Base-by-base conservation (phyloP, 176 grass and related monocot species). In the Bonia amplexicaulis region DNA sequence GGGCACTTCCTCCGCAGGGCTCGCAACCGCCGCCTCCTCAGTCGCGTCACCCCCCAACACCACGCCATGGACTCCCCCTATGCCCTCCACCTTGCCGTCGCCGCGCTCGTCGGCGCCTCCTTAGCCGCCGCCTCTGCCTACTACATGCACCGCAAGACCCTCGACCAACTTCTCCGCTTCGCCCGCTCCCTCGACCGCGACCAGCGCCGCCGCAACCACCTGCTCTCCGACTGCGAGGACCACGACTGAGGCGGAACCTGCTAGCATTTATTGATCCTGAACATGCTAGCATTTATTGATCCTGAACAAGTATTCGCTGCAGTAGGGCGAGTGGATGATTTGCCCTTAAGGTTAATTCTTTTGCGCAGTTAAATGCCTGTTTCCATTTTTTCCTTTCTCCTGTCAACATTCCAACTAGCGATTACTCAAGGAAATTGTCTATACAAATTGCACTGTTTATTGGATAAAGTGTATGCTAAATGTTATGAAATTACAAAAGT, bases 141-240 rank as follows among this genome's bases (percentile, higher is more conserved):
- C 85, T 97, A 95, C 89, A 87, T 95, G 92, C 95, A 97, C 73
- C 87, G 91, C 65, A 95, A 91, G 81, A 92, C 93, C 72, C 89
- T 97, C 59, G 81, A 88, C 58, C 91, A 93, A 59, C 82, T 97
- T 29, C 91, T 95, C 79, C 87, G 92, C 79, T 92, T 97, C 71
- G 89, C 95, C 53, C 95, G 85, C 74, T 75, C 93, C 70, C 54
- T 90, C 73, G 93, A 95, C 79, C 84, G 83, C 58, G 87, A 94
- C 19, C 88, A 84, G 27, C 91, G 64, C 77, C 68, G 82, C 79
- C 75, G 69, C 52, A 37, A 49, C 46, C 71, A 35, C 89, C 80
- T 67, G 0, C 67, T 41, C 58, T 33, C 66, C 27, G 87, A 79
- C 53, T 66, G 37, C 55, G 91, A 84, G 4, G 74, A n/a, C n/a